Evolutionary conservation across 2,329 filamentous ascomycete species (phyloP), one percentile per base, ranked within the genome.

Genomic region (Xylaria digitata): DNA sequence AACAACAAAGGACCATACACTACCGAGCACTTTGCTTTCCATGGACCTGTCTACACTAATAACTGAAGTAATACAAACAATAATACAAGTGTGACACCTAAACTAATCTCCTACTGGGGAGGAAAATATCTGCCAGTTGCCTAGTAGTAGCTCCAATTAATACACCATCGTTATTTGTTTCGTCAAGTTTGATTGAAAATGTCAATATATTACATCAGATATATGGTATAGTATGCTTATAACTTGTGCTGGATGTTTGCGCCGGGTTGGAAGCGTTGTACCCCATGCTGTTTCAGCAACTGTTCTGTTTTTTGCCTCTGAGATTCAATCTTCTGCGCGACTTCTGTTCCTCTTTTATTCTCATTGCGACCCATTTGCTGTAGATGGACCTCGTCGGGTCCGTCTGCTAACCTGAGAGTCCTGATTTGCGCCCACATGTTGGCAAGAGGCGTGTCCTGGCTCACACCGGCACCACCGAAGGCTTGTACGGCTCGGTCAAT

Each of bases 401-500:
- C 96, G 80, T 99, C 96, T 0, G 93, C 94, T 73, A 97, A 88
- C 68, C 92, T 86, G 80, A 97, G 85, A 6, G 94, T 97, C 65
- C 94, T 85, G 75, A 94, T 92, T 67, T 86, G 83, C 21, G 92
- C 89, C 89, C 92, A 97, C 88, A 94, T 90, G 77, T 85, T 86
- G 13, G 94, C 94, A 70, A 99, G 84, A 21, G 96, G 96, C 1
- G 96, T 98, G 77, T 99, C 96, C 84, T 98, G 96, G 76, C 89
- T 92, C 55, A 99, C 91, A 77, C 96, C 96, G 3, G 92, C 93
- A 66, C 90, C 96, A 67, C 96, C 96, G 75, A 94, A 97, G 0
- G 93, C 88, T 85, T 99, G 96, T 13, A 99, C 89, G 0, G 96
- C 96, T 68, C 94, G 92, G 84, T 99, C 96, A 74, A 99, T 95